Percentiles rank a stretch among this genome's conserved stretches.
Evolutionary conservation across 2,329 filamentous ascomycete genomes (phyloP).

Genomic region (Verticillium isaacii): DNA sequence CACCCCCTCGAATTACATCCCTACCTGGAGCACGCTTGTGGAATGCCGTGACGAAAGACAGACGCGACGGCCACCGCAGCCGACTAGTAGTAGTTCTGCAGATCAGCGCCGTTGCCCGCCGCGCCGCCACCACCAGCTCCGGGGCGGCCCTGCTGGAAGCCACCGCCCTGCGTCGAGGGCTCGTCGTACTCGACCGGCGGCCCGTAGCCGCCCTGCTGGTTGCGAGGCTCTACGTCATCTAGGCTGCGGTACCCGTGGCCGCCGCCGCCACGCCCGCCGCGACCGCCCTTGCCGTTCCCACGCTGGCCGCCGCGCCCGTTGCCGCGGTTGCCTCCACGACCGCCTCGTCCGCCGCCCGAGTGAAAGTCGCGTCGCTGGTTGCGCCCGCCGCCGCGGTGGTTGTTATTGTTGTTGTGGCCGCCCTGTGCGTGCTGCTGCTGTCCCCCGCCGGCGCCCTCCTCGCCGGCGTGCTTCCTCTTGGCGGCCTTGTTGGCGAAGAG

Average conservation of each 20-base stretch:
- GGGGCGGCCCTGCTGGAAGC: neutral
- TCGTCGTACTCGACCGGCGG: constrained; percentile 45
- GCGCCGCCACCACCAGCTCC: neutral
- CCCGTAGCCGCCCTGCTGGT: constrained; percentile 36
- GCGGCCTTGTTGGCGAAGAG: constrained; percentile 54
- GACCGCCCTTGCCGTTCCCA: constrained; percentile 30
- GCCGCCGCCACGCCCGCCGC: constrained; percentile 38
- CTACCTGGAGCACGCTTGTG: too few species aligned
- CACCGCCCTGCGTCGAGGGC: neutral
- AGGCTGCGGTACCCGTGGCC: constrained; percentile 59
- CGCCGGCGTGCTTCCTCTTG: constrained; percentile 50
- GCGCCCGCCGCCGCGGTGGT: constrained; percentile 30
- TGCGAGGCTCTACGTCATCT: constrained; percentile 56
- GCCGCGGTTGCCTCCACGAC: constrained; percentile 27
- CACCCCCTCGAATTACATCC: neutral
- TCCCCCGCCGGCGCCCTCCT: constrained; percentile 45
- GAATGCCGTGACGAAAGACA: too few species aligned
- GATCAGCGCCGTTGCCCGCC: constrained; percentile 20
- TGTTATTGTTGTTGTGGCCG: constrained; percentile 18
- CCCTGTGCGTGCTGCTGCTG: constrained; percentile 24
- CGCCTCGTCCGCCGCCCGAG: constrained; percentile 34
- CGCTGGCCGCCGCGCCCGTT: constrained; percentile 32
- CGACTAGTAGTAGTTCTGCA: constrained; percentile 35
- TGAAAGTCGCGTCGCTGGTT: constrained; percentile 37
- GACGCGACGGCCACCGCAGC: too few species aligned